phyloP scores from a whole-genome alignment of 345 rosid genomes.

The Populus simonii region DNA sequence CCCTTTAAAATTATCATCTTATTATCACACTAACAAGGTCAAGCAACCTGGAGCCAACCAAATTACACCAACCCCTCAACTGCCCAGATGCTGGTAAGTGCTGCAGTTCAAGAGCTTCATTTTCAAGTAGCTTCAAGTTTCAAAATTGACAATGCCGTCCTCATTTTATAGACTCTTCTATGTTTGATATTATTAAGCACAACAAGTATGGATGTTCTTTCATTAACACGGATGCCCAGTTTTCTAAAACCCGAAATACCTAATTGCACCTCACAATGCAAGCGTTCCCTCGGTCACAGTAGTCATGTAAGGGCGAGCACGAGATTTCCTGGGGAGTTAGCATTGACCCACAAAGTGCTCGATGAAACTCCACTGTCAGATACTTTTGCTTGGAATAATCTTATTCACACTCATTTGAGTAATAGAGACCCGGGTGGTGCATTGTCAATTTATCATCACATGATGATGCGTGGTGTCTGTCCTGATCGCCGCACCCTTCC shows the following conservation, averaged over 20 bases:
- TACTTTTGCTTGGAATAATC: constrained; percentile 42
- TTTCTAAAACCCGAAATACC: neutral
- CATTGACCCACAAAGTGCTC: constrained; percentile 32
- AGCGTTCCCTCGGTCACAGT: neutral
- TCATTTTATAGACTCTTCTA: neutral
- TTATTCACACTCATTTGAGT: constrained; percentile 37
- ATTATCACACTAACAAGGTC: too few species aligned
- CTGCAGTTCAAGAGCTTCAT: too few species aligned
- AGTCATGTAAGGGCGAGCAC: neutral
- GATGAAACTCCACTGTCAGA: constrained; percentile 42
- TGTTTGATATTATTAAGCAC: too few species aligned
- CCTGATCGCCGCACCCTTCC: constrained; percentile 48
- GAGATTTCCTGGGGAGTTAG: neutral
- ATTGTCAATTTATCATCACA: constrained; percentile 34
- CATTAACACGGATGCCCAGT: neutral
- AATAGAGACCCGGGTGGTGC: constrained; percentile 21
- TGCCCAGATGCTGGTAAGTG: too few species aligned
- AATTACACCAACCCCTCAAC: too few species aligned
- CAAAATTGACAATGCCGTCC: neutral
- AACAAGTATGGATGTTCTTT: neutral
- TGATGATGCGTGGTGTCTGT: constrained; percentile 42
- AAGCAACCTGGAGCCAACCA: too few species aligned
- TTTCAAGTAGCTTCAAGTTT: too few species aligned
- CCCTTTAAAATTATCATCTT: too few species aligned
- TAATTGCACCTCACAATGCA: neutral